phyloP scores from a whole-genome alignment of 2,329 filamentous ascomycete species.

The Ophiosphaerella narmari region DNA sequence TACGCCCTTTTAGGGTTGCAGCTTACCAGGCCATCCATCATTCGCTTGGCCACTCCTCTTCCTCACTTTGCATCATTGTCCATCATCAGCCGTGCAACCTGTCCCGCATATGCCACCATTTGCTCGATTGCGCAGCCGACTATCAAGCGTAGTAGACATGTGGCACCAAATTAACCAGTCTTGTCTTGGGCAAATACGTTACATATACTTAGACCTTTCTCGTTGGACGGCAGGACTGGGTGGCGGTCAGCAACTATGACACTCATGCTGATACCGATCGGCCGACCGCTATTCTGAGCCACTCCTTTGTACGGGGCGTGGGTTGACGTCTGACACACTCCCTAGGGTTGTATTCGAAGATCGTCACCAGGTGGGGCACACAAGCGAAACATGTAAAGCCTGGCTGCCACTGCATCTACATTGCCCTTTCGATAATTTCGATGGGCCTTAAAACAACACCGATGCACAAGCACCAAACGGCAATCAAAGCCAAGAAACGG shows the following conservation, averaged over 20 bases:
- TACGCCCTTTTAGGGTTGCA: background rate
- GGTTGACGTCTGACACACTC: constrained; percentile 2
- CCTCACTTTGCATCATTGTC: background rate
- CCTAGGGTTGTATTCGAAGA: background rate
- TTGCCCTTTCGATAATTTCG: background rate
- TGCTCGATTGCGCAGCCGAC: constrained; percentile 12
- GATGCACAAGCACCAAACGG: background rate
- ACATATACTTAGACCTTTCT: background rate
- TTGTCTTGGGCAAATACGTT: background rate
- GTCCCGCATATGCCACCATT: constrained; percentile 2
- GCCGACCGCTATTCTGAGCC: constrained; percentile 17
- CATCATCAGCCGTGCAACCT: background rate
- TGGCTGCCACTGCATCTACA: background rate
- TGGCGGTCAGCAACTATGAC: constrained; percentile 20
- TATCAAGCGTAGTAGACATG: constrained; percentile 2
- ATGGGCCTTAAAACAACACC: background rate
- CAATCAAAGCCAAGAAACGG: background rate
- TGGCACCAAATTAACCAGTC: background rate
- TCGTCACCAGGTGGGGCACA: constrained; percentile 1
- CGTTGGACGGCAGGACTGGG: constrained; percentile 11
- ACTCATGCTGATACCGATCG: constrained; percentile 20
- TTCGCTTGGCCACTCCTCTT: background rate
- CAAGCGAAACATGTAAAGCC: background rate
- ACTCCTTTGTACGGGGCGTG: constrained; percentile 5
- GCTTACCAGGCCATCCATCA: background rate